phyloP scores from a whole-genome alignment of 306 rosid genomes.

The Quercus berberidifolia region DNA sequence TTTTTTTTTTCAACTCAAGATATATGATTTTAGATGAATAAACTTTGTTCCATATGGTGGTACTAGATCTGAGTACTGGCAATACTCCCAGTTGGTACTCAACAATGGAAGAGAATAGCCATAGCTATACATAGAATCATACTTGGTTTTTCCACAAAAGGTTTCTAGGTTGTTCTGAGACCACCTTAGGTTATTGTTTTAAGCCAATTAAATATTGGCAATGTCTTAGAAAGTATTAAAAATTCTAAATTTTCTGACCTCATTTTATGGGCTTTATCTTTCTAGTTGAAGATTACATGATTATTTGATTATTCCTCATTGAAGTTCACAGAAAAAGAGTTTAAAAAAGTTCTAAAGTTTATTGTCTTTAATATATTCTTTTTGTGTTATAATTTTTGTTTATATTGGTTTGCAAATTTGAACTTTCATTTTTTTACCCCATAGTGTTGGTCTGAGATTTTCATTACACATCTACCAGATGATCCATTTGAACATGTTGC shows the following conservation, averaged over 20 bases:
- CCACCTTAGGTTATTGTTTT: not conserved
- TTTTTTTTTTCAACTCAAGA: constrained; percentile 14
- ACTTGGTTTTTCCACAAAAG: no score
- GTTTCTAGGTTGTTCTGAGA: not conserved
- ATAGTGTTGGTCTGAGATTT: constrained; percentile 15
- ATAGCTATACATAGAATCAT: no score
- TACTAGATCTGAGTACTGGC: not conserved
- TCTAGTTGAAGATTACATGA: not conserved
- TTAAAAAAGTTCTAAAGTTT: not conserved
- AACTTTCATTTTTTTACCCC: not conserved
- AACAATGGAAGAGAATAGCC: no score
- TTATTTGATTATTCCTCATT: not conserved
- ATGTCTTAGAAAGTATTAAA: constrained; percentile 3
- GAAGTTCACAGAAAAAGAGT: not conserved
- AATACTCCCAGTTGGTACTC: not conserved
- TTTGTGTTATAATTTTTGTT: not conserved
- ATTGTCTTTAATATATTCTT: not conserved
- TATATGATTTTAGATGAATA: not conserved
- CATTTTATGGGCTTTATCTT: not conserved
- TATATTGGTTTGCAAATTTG: not conserved
- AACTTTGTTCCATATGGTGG: no score
- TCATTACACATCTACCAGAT: constrained; percentile 39
- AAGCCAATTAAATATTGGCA: not conserved
- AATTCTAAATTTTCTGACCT: not conserved
- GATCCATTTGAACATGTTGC: constrained; percentile 95